A percentile compares a stretch with the other conserved stretches of the same genome.
phyloP scores from a whole-genome alignment of 768 basidiomycete species.

The button mushroom (Agaricus bisporus) region DNA sequence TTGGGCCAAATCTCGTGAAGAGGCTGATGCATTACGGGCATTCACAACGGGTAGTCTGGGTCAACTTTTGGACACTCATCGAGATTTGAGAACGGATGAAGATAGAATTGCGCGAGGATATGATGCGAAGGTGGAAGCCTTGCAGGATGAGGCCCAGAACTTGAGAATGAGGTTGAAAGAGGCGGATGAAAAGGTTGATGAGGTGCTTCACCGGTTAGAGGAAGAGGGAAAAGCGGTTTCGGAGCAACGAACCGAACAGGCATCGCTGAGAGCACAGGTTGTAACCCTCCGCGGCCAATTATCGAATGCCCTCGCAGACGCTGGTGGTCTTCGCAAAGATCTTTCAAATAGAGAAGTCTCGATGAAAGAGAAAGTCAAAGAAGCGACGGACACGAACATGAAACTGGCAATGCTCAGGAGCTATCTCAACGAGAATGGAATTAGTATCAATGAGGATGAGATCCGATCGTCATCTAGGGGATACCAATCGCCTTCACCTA shows the following conservation, averaged over 20 bases:
- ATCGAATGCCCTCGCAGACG: slow-evolving; percentile 60
- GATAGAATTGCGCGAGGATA: slow-evolving; percentile 71
- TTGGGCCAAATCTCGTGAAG: slow-evolving; percentile 89
- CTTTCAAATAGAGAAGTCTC: slow-evolving; percentile 59
- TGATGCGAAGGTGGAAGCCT: slow-evolving; percentile 72
- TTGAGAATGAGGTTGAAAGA: slow-evolving; percentile 80
- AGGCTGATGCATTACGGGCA: slow-evolving; percentile 85
- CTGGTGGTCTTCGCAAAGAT: slow-evolving; percentile 65
- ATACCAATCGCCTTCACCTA: slow-evolving; percentile 33
- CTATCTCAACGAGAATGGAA: slow-evolving; percentile 84
- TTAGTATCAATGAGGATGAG: slow-evolving; percentile 72
- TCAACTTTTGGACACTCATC: slow-evolving; percentile 82
- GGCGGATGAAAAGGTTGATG: slow-evolving; percentile 63
- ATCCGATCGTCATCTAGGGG: slow-evolving; percentile 37
- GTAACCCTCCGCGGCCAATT: slow-evolving; percentile 69
- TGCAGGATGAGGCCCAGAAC: slow-evolving; percentile 73
- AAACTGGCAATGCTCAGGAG: slow-evolving; percentile 77
- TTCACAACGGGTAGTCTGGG: slow-evolving; percentile 84
- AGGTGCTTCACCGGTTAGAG: slow-evolving; percentile 54
- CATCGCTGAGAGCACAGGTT: slow-evolving; percentile 65
- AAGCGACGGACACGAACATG: slow-evolving; percentile 62
- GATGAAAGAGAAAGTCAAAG: slow-evolving; percentile 56
- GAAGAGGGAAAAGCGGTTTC: slow-evolving; percentile 63
- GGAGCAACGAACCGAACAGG: slow-evolving; percentile 60
- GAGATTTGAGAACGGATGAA: slow-evolving; percentile 79